Conservation (phyloP, 208 protist species). For the Entamoeba nuttalli region DNA sequence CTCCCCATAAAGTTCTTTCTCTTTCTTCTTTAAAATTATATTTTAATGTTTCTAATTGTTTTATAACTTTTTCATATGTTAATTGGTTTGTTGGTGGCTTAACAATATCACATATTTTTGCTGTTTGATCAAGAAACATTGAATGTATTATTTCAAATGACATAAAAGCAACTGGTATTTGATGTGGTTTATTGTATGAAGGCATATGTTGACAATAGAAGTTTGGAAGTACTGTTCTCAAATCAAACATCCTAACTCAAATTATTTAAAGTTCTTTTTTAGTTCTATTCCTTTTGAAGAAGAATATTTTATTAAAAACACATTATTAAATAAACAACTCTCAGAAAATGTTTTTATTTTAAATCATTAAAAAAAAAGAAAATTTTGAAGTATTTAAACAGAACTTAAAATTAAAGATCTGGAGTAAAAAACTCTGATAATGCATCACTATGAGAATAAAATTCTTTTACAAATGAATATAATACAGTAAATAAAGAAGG, state of each 20-base stretch:
- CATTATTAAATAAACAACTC: no score
- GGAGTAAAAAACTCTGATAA: not conserved
- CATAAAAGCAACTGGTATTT: not conserved
- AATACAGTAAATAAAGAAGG: not conserved
- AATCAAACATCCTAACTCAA: not conserved
- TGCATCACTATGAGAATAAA: not conserved
- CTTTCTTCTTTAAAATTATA: not conserved
- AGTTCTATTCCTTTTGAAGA: no score
- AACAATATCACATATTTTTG: not conserved
- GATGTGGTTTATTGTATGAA: not conserved
- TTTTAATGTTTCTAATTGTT: not conserved
- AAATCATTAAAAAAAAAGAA: no score
- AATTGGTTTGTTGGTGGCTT: not conserved
- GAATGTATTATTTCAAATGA: not conserved
- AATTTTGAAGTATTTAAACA: no score
- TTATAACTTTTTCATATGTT: not conserved
- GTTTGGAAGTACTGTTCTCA: not conserved
- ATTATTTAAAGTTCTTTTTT: no score
- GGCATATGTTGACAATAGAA: not conserved
- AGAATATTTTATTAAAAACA: no score
- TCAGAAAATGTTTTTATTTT: no score
- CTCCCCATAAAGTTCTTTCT: not conserved
- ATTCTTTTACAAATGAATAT: not conserved
- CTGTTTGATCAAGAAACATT: not conserved
- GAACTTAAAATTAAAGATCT: no score